Base-by-base conservation (phyloP, 2,329 filamentous ascomycete genomes). In the Ophioceras dolichostomum region DNA sequence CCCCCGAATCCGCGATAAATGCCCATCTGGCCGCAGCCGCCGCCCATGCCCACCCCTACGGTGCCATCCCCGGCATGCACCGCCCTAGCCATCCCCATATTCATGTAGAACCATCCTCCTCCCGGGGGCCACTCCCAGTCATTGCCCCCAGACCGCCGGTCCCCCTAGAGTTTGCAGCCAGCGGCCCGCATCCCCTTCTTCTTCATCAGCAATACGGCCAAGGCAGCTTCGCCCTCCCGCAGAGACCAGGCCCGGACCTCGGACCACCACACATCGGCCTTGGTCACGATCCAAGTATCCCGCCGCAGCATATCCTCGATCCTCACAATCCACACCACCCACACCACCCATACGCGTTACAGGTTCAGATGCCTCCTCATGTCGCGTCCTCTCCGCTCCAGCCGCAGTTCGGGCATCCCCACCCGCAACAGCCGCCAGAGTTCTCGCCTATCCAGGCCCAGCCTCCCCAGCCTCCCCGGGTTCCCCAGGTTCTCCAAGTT, bases 131-230 rank as follows among this genome's bases (percentile, higher is more conserved):
- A 16, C 56, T 60, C 42, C 63, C 58, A 38, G 60, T 54, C 19
- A 72, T 75, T 38, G 70, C 70, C 1, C 71, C 71, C 5, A 71
- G 69, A 42, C 70, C 69, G 8, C 59, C 18, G 44, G 50, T 10
- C 32, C 51, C n/a, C n/a, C n/a, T n/a, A n/a, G n/a, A n/a, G n/a
- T n/a, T n/a, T n/a, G n/a, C n/a, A n/a, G n/a, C n/a, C n/a, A n/a
- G n/a, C n/a, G n/a, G n/a, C n/a, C n/a, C n/a, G n/a, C n/a, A n/a
- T n/a, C n/a, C n/a, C n/a, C n/a, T n/a, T n/a, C n/a, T n/a, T n/a
- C n/a, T n/a, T n/a, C n/a, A n/a, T n/a, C n/a, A n/a, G n/a, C n/a
- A n/a, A n/a, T n/a, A n/a, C n/a, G n/a, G n/a, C n/a, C n/a, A n/a
- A n/a, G n/a, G n/a, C n/a, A n/a, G n/a, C n/a, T n/a, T n/a, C n/a